Base-by-base conservation (phyloP, 2,329 filamentous ascomycete species). In the Lojkania enalia region DNA sequence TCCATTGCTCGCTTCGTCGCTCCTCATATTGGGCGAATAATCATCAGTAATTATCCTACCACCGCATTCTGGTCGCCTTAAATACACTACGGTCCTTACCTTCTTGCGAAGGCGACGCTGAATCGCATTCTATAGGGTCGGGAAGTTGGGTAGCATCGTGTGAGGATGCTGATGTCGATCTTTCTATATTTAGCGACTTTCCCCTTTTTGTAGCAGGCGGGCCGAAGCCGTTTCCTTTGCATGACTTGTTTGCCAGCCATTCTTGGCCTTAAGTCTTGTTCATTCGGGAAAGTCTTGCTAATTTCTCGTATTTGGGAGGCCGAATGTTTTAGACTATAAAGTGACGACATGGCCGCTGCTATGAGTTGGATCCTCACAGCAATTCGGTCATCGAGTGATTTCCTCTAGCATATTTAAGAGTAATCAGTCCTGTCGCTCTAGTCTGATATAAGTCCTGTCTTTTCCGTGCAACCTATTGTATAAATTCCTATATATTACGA, bases 121-220 rank as follows among this genome's bases (percentile, higher is more conserved):
- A 33, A 6, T 6, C 14, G 30, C 11, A 6, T 9, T 27, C 30
- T 33, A 6, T 7, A 16, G 14, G 16, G 14, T 16, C 30, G 30
- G 30, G 6, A 16, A 16, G 6, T 15, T 7, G 14, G 30, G 30
- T 33, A 16, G 16, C 30, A 33, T 33, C 30, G 30, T 15, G 30
- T 12, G 30, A n/a, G n/a, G 30, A 33, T 33, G 30, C 30, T 33
- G 30, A 33, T 16, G 30, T 15, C 14, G 30, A 33, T 33, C 30
- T 33, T 33, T 9, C 30, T 33, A 33, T 9, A 12, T 12, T 12
- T 33, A 33, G 30, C 6, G 30, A 15, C 14, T 9, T 9, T 33
- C 14, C 30, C 14, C 9, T 6, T 12, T 33, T 33, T 6, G 30
- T n/a, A 15, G 11, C 14, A 33, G 30, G 7, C 30, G 30, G 14